Evolutionary conservation across 78 protist genomes (phyloP), one percentile per base, ranked within the genome.

Genomic region (Capsaspora owczarzaki): DNA sequence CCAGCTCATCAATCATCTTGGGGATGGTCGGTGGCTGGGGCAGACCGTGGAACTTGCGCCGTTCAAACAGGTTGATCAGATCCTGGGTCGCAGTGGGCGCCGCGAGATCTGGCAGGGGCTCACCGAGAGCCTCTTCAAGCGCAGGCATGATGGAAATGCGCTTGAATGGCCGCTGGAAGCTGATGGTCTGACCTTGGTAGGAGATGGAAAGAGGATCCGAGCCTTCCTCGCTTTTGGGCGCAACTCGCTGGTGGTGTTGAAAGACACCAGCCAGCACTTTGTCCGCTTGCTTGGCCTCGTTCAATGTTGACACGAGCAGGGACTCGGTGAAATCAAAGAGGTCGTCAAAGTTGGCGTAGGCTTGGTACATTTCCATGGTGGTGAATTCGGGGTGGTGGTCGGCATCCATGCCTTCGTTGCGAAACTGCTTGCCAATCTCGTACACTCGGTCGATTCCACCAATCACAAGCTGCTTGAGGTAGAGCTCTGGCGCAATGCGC

Each of bases 321-420:
- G 14, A 4, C 85, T 96, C 99, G 14, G 99, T 96, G 76, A 93
- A 8, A 4, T 33, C 40, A 89, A 97, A 88, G 74, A 98, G 89
- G 23, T 12, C 99, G 72, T 97, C 82, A 89, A 97, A 97, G 85
- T 97, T 99, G 12, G 90, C 95, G 80, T 96, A 97, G 47, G 99
- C 99, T 95, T 66, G 75, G 87, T 98, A 98, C 89, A 91, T 92
- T 83, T 98, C 99, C 82, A 93, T 88, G 12, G 99, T 91, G 41
- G 99, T 97, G 90, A 98, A 98, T 84, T 98, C 99, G 44, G 99
- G 99, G 89, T 96, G 95, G 87, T 97, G 99, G 29, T 98, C 95
- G 68, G 85, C 78, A 79, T 97, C 99, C 66, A 97, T 94, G 31
- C 96, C 87, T 81, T 97, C 99, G 89, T 98, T 98, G 63, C 99